phyloP scores from a whole-genome alignment of 495 filamentous ascomycete genomes.

The Penicillium simplicissimum region DNA sequence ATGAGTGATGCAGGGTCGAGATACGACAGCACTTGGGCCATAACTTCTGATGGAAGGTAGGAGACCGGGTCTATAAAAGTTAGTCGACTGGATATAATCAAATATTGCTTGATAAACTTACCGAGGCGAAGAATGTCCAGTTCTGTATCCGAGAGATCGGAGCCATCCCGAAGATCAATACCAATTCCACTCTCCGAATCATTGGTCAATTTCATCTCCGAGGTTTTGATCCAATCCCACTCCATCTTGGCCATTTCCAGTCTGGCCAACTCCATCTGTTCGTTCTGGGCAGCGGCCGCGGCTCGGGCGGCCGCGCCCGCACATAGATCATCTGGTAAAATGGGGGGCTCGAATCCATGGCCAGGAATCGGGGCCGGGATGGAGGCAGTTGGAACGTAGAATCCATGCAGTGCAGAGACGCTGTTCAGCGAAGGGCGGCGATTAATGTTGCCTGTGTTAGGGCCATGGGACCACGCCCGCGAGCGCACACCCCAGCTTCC shows the following conservation, averaged over 20 bases:
- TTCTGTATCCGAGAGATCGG: constrained; percentile 45
- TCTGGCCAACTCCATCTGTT: constrained; percentile 23
- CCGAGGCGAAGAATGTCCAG: constrained; percentile 43
- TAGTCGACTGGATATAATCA: constrained; percentile 12
- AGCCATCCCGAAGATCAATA: constrained; percentile 61
- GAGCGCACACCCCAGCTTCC: constrained; percentile 26
- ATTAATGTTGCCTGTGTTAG: constrained; percentile 30
- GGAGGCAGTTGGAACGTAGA: constrained; percentile 38
- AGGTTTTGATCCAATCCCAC: constrained; percentile 35
- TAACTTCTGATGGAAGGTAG: constrained; percentile 68
- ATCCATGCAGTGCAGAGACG: constrained; percentile 41
- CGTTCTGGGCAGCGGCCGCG: constrained; percentile 68
- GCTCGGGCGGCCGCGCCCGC: constrained; percentile 72
- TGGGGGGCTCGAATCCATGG: constrained; percentile 40
- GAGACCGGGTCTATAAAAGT: constrained; percentile 62
- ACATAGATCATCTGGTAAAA: constrained; percentile 42
- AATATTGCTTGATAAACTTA: constrained; percentile 14
- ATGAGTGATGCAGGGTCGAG: constrained; percentile 69
- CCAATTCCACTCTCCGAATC: constrained; percentile 82
- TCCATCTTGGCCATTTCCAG: constrained; percentile 47
- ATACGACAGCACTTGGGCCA: constrained; percentile 67
- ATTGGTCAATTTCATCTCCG: constrained; percentile 38
- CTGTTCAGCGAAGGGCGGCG: constrained; percentile 43
- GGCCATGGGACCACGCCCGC: constrained; percentile 29
- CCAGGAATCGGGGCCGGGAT: constrained; percentile 40